A percentile compares a stretch with the other conserved stretches of the same genome.
Evolutionary conservation across 257 asterid genomes (phyloP).

Genomic region (Gentiana macrophylla): DNA sequence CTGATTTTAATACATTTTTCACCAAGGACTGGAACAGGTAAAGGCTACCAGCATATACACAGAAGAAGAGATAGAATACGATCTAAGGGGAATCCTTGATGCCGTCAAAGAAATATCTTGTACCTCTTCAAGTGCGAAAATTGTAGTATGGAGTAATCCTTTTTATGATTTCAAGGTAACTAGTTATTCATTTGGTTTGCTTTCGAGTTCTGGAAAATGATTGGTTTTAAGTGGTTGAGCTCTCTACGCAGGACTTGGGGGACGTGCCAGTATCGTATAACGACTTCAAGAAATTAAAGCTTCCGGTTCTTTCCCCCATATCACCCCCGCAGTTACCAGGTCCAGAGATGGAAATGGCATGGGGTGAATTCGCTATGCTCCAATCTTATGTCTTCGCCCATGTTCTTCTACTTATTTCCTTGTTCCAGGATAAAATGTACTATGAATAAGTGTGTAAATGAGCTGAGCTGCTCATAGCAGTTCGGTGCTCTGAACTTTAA

Average conservation of each 20-base stretch:
- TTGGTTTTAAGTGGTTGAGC: not conserved
- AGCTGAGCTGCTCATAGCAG: no score
- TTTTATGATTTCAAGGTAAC: constrained; percentile 57
- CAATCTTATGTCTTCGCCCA: not conserved
- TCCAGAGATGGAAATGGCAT: constrained; percentile 27
- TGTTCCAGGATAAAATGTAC: not conserved
- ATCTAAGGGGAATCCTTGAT: constrained; percentile 40
- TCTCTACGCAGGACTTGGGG: constrained; percentile 33
- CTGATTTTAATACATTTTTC: constrained; percentile 33
- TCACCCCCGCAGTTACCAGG: constrained; percentile 35
- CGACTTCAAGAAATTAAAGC: constrained; percentile 53
- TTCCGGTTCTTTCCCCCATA: constrained; percentile 37
- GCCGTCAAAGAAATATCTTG: constrained; percentile 32
- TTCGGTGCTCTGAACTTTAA: no score
- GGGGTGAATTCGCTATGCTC: constrained; percentile 42
- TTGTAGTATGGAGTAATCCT: constrained; percentile 54
- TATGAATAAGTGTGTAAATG: not conserved
- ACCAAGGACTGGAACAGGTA: constrained; percentile 53
- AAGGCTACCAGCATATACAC: constrained; percentile 50
- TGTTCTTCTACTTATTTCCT: not conserved
- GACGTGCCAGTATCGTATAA: constrained; percentile 51
- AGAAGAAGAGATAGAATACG: constrained; percentile 88
- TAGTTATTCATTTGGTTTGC: not conserved
- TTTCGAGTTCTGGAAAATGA: not conserved
- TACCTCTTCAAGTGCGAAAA: constrained; percentile 18